Percentiles rank a stretch among this genome's conserved stretches.
Evolutionary conservation across 805 yeast species (phyloP).

Genomic region (Pichia californica): DNA sequence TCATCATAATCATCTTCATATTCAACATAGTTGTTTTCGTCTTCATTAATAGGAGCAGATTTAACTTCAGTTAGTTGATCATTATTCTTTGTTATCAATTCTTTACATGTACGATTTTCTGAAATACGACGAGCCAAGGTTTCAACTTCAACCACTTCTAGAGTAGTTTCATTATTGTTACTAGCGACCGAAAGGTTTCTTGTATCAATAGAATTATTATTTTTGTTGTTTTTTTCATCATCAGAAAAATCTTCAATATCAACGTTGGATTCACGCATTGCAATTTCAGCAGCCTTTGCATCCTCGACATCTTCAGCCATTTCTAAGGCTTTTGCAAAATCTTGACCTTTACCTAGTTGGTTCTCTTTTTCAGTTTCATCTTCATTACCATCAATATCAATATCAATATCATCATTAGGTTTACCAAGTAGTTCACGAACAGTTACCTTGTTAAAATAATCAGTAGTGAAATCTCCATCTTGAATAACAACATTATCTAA

Average conservation of each 20-base stretch:
- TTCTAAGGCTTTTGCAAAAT: conserved; percentile 47
- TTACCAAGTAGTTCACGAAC: conserved; percentile 80
- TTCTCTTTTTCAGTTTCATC: conserved; percentile 31
- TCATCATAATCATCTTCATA: conserved; percentile 47
- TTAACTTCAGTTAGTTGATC: no score
- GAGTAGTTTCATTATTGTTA: conserved; percentile 25
- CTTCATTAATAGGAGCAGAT: no score
- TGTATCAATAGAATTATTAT: conserved; percentile 17
- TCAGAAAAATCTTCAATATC: conserved; percentile 85
- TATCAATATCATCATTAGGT: conserved; percentile 24
- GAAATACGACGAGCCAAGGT: conserved; percentile 19
- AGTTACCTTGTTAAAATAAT: conserved; percentile 82
- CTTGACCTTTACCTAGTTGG: conserved; percentile 21
- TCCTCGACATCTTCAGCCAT: conserved; percentile 95
- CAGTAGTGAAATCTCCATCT: conserved; percentile 97
- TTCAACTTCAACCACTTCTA: conserved; percentile 15
- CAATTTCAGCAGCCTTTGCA: conserved; percentile 81
- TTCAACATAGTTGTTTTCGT: conserved; percentile 4
- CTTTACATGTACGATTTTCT: conserved; percentile 7
- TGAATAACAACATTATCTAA: conserved; percentile 93
- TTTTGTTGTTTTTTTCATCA: conserved; percentile 23
- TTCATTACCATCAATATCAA: conserved; percentile 33
- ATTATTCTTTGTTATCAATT: conserved; percentile 20
- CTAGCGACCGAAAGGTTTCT: background rate
- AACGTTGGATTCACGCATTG: conserved; percentile 75